Evolutionary conservation across 2,329 filamentous ascomycete species (phyloP).

Genomic region (Periconia sp.): DNA sequence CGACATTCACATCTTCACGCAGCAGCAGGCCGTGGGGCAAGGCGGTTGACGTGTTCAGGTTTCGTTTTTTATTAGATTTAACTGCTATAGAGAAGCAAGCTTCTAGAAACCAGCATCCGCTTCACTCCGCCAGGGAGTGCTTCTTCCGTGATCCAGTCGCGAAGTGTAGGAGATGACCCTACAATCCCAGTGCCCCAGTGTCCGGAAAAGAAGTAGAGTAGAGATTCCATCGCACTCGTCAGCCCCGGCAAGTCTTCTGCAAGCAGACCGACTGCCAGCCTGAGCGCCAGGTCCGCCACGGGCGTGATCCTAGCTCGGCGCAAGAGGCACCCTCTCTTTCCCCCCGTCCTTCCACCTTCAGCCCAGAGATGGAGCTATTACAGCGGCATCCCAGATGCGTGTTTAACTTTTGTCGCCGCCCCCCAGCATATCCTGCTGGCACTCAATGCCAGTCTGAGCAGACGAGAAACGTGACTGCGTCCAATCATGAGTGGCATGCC

Average conservation of each 20-base stretch:
- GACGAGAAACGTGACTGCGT: slow-evolving; percentile 38
- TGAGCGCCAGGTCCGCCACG: slow-evolving; percentile 37
- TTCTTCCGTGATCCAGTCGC: slow-evolving; percentile 52
- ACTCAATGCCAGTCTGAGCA: slow-evolving; percentile 48
- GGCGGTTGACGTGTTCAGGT: too few relatives aligned
- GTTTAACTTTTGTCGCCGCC: slow-evolving; percentile 47
- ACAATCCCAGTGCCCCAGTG: slow-evolving; percentile 38
- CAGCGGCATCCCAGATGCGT: slow-evolving; percentile 47
- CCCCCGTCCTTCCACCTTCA: slow-evolving; percentile 20
- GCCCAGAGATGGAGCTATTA: slow-evolving; percentile 38
- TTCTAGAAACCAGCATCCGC: slow-evolving; percentile 57
- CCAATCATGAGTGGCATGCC: slow-evolving; percentile 44
- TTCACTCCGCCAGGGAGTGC: slow-evolving; percentile 53
- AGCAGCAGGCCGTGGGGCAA: too few relatives aligned
- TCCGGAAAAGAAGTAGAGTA: slow-evolving; percentile 22
- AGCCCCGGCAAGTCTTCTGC: slow-evolving; percentile 42
- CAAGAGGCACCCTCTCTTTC: slow-evolving; percentile 12
- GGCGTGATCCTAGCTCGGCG: slow-evolving; percentile 38
- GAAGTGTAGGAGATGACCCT: slow-evolving; percentile 63
- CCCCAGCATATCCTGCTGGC: slow-evolving; percentile 45
- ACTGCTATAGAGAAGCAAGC: slow-evolving; percentile 49
- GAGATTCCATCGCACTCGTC: slow-evolving; percentile 47
- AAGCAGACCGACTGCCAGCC: slow-evolving; percentile 45
- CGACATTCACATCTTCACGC: slow-evolving; percentile 1
- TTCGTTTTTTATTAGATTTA: slow-evolving; percentile 48